A percentile compares a stretch with the other conserved stretches of the same genome.
phyloP scores from a whole-genome alignment of 352 stramenopile species.

The Globisporangium orthogonon region DNA sequence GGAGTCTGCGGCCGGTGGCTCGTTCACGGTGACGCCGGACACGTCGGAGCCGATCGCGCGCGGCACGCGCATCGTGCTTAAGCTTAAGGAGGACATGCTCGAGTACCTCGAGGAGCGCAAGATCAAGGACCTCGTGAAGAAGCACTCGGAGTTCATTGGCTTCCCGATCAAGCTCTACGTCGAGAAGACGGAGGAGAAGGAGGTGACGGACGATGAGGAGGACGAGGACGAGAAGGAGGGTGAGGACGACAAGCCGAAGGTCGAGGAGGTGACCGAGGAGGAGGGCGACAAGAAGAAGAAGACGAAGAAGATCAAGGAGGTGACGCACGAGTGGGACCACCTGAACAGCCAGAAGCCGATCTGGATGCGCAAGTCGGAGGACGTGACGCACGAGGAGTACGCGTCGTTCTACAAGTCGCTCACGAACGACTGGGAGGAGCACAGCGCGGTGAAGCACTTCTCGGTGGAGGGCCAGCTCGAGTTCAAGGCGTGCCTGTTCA shows the following conservation, averaged over 20 bases:
- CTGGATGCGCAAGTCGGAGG: slow-evolving; percentile 99
- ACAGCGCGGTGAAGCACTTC: slow-evolving; percentile 98
- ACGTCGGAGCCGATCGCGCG: slow-evolving; percentile 82
- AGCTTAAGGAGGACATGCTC: slow-evolving; percentile 99
- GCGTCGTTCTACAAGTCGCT: slow-evolving; percentile 99
- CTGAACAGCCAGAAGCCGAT: slow-evolving; percentile 99
- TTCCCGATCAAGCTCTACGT: slow-evolving; percentile 99
- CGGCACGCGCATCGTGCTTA: slow-evolving; percentile 96
- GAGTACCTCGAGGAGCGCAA: slow-evolving; percentile 99
- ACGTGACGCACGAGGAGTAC: slow-evolving; percentile 99
- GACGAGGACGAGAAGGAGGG: slow-evolving; percentile 94
- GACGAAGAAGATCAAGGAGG: slow-evolving; percentile 96
- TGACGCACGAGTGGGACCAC: slow-evolving; percentile 99
- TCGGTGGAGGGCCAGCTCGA: slow-evolving; percentile 99
- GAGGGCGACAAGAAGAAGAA: slow-evolving; percentile 98
- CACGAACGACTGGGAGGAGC: slow-evolving; percentile 99
- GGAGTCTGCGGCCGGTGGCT: slow-evolving; percentile 96
- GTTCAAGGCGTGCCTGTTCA: slow-evolving; percentile 98
- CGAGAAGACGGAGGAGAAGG: slow-evolving; percentile 99
- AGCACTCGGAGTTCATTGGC: slow-evolving; percentile 99
- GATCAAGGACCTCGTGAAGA: slow-evolving; percentile 99
- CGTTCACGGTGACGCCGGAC: slow-evolving; percentile 94
- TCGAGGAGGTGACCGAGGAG: slow-evolving; percentile 95
- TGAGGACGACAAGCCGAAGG: slow-evolving; percentile 96
- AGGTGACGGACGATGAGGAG: slow-evolving; percentile 98